Conservation (phyloP, 2,329 filamentous ascomycete genomes). For the Samsoniella hepiali region DNA sequence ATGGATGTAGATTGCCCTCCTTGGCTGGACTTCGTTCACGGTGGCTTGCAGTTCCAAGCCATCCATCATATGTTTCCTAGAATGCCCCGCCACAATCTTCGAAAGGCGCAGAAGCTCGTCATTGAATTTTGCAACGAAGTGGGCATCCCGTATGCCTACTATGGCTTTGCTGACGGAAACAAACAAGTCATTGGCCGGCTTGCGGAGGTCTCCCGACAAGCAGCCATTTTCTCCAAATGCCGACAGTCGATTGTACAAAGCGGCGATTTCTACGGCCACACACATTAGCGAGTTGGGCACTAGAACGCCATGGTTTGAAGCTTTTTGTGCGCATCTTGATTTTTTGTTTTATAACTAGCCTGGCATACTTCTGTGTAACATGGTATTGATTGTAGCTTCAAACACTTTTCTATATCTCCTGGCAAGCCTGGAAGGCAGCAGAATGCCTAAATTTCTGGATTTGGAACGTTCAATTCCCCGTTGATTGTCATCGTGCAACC, state of each 20-base stretch:
- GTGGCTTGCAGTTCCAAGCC: constrained; percentile 84
- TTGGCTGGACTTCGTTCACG: constrained; percentile 88
- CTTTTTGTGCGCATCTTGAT: neutral
- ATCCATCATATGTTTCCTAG: constrained; percentile 84
- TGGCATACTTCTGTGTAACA: neutral
- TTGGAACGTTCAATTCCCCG: neutral
- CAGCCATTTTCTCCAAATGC: constrained; percentile 72
- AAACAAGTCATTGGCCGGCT: constrained; percentile 73
- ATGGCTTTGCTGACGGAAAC: constrained; percentile 82
- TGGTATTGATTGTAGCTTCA: neutral
- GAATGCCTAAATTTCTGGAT: neutral
- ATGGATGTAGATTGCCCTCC: constrained; percentile 89
- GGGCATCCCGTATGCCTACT: constrained; percentile 78
- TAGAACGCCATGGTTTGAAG: neutral
- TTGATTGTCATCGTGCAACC: neutral
- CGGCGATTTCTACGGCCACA: constrained; percentile 24
- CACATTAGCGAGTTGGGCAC: neutral
- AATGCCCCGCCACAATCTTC: constrained; percentile 80
- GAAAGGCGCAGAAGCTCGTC: constrained; percentile 70
- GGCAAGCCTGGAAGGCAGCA: neutral
- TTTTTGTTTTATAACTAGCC: neutral
- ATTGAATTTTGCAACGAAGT: constrained; percentile 79
- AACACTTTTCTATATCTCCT: neutral
- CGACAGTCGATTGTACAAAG: constrained; percentile 49
- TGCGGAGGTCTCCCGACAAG: constrained; percentile 76